phyloP scores from a whole-genome alignment of 1,284 basidiomycete species.

The Porogramme epimiltina region DNA sequence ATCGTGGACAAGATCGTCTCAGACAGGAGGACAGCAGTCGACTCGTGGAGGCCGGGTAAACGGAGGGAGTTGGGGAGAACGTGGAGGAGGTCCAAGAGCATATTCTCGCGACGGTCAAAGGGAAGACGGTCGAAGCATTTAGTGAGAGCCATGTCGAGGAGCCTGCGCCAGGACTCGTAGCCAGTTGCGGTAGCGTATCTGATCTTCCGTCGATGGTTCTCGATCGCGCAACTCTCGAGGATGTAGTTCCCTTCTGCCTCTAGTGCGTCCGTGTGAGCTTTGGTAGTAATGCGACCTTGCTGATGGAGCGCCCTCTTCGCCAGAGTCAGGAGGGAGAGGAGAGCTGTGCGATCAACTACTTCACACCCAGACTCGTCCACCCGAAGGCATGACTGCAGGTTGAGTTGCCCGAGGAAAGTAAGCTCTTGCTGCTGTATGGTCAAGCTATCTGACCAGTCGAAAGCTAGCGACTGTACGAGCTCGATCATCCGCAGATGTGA shows the following conservation, averaged over 20 bases:
- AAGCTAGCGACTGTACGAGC: constrained; percentile 82
- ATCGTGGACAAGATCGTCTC: constrained; percentile 83
- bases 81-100: constrained; percentile 87
- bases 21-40: constrained; percentile 79
- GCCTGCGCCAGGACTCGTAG: constrained; percentile 81
- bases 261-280: constrained; percentile 68
- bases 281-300: constrained; percentile 67
- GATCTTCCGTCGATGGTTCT: constrained; percentile 86
- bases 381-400: constrained; percentile 76
- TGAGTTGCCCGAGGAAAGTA: constrained; percentile 69
- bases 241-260: constrained; percentile 75
- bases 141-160: constrained; percentile 81
- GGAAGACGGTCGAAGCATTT: constrained; percentile 85
- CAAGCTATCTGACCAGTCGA: constrained; percentile 85
- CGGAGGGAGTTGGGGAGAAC: constrained; percentile 68
- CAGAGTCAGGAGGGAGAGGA: constrained; percentile 66
- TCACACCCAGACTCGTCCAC: constrained; percentile 78
- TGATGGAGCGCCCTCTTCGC: constrained; percentile 65
- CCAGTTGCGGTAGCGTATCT: constrained; percentile 69
- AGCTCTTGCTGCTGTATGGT: constrained; percentile 60
- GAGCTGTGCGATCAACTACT: constrained; percentile 74
- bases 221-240: constrained; percentile 79
- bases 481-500: constrained; percentile 85
- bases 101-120: constrained; percentile 78
- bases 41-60: constrained; percentile 62